A percentile compares a stretch with the other conserved stretches of the same genome.
These are phyloP conservation scores for Podospora australis DNA, from an alignment of 495 filamentous ascomycete genomes.

Conservation along the genomic window DNA sequence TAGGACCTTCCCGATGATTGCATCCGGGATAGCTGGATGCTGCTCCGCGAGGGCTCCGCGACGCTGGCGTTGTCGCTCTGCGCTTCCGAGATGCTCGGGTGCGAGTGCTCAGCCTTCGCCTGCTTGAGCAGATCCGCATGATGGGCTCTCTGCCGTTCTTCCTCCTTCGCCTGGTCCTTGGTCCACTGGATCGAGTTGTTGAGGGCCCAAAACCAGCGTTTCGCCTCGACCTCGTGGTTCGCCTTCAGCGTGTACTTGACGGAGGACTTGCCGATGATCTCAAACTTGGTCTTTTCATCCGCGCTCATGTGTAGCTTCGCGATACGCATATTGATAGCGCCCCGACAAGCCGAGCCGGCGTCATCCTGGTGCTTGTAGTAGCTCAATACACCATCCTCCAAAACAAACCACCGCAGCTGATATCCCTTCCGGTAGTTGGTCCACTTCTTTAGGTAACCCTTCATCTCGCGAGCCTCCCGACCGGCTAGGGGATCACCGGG, in stretches of 20 bases:
- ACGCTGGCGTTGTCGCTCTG: constrained; percentile 48
- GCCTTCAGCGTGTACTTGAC: constrained; percentile 97
- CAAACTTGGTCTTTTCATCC: constrained; percentile 93
- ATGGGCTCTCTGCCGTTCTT: constrained; percentile 65
- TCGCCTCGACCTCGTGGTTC: constrained; percentile 89
- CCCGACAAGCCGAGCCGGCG: constrained; percentile 84
- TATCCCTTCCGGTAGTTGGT: constrained; percentile 96
- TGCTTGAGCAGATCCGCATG: constrained; percentile 71
- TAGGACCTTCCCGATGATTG: constrained; percentile 26
- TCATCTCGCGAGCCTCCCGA: constrained; percentile 92
- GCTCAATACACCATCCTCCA: constrained; percentile 94
- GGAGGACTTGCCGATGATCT: constrained; percentile 96
- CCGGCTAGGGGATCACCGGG: constrained; percentile 62
- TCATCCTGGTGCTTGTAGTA: constrained; percentile 99
- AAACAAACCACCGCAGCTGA: constrained; percentile 94
- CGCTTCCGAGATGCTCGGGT: constrained; percentile 30
- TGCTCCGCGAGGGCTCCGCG: constrained; percentile 36
- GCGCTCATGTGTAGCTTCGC: constrained; percentile 91
- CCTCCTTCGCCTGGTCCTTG: constrained; percentile 91
- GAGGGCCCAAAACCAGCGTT: constrained; percentile 94
- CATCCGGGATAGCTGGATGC: constrained; percentile 38
- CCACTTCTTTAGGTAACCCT: constrained; percentile 98
- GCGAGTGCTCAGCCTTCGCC: constrained; percentile 43
- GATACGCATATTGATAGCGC: constrained; percentile 97
- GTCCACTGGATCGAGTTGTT: constrained; percentile 98